Percentiles rank a stretch among this genome's conserved stretches.
Conservation (phyloP, 441 rosid species). For the Erodium trifolium region DNA sequence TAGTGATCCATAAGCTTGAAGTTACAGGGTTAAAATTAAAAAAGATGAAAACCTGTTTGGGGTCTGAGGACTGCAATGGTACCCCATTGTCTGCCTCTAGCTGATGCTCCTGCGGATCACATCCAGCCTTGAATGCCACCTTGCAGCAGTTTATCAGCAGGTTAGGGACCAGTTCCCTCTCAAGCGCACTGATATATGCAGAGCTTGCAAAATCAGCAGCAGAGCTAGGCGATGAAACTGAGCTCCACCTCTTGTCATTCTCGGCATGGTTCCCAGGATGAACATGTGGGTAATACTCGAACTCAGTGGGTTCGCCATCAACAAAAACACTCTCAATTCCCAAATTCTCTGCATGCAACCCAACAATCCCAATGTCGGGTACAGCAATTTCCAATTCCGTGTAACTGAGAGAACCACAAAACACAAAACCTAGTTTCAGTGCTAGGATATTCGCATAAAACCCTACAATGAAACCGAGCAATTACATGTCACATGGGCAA, state of each 20-base stretch:
- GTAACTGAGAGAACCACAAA: constrained; percentile 36
- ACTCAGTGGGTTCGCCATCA: constrained; percentile 83
- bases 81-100: constrained; percentile 42
- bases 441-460: not conserved
- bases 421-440: not conserved
- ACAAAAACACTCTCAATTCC: constrained; percentile 81
- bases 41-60: constrained; percentile 36
- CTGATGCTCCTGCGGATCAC: constrained; percentile 44
- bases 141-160: constrained; percentile 88
- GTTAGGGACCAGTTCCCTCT: constrained; percentile 62
- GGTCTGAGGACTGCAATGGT: constrained; percentile 22
- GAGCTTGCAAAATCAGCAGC: constrained; percentile 82
- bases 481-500: constrained; percentile 7
- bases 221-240: constrained; percentile 42
- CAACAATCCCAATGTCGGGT: constrained; percentile 91
- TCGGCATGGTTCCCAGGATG: constrained; percentile 36
- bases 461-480: not conserved
- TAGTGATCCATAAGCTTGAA: not conserved
- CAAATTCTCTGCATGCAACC: constrained; percentile 83
- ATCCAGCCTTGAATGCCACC: constrained; percentile 47
- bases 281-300: constrained; percentile 74
- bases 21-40: not conserved
- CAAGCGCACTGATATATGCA: constrained; percentile 57
- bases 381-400: constrained; percentile 85
- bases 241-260: constrained; percentile 45